These are phyloP conservation scores for Ehretia macrophylla DNA, from an alignment of 257 asterid genomes.

Conservation along the genomic window DNA sequence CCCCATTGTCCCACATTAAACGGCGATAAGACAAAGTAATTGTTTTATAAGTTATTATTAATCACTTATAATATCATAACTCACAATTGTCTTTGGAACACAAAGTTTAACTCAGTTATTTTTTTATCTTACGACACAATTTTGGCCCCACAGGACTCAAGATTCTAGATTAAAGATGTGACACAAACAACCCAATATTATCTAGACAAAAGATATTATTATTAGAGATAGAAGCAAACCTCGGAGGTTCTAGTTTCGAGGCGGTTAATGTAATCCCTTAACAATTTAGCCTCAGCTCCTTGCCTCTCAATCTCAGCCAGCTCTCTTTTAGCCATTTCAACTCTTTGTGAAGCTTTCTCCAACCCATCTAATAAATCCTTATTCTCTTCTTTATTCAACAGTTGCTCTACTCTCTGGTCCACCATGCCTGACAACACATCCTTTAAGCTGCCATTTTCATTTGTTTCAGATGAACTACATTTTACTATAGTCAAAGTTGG, in stretches of 20 bases:
- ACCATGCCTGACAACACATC: constrained; percentile 60
- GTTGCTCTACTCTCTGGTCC: constrained; percentile 65
- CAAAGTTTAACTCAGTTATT: too few species aligned
- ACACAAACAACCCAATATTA: too few species aligned
- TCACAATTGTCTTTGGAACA: too few species aligned
- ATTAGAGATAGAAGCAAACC: constrained; percentile 31
- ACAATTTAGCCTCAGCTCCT: constrained; percentile 61
- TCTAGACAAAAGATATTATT: too few species aligned
- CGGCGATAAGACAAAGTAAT: too few species aligned
- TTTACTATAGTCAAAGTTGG: constrained; percentile 22
- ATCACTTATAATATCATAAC: too few species aligned
- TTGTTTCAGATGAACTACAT: constrained; percentile 34
- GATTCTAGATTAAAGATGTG: too few species aligned
- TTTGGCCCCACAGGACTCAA: too few species aligned
- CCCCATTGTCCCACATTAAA: too few species aligned
- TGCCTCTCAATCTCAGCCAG: constrained; percentile 74
- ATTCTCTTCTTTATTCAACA: constrained; percentile 76
- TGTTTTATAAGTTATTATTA: too few species aligned
- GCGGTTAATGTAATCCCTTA: constrained; percentile 54
- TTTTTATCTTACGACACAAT: too few species aligned
- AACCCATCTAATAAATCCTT: constrained; percentile 63
- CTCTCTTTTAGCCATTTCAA: constrained; percentile 67
- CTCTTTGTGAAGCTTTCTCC: constrained; percentile 74
- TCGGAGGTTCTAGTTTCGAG: constrained; percentile 76
- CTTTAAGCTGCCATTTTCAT: constrained; percentile 34